Evolutionary conservation across 306 rosid genomes (phyloP).

Genomic region (Hylodesmum podocarpum): DNA sequence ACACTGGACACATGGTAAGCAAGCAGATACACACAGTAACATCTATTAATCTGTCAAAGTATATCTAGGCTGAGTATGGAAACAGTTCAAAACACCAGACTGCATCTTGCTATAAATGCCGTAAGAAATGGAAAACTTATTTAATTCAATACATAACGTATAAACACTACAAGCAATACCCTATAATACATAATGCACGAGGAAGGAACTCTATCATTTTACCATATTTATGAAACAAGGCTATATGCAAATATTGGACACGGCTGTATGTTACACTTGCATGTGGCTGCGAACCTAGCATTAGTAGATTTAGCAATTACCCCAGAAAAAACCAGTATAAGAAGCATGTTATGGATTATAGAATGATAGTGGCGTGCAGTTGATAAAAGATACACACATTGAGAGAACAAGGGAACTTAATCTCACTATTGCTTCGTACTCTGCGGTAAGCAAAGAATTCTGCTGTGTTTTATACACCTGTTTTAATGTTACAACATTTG

Average conservation of each 20-base stretch:
- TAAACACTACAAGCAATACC: neutral
- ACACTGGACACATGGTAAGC: neutral
- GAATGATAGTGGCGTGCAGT: neutral
- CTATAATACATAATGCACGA: neutral
- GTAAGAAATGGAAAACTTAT: neutral
- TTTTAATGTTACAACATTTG: slow-evolving; percentile 66
- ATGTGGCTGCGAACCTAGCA: neutral
- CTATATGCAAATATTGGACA: neutral
- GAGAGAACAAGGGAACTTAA: slow-evolving; percentile 19
- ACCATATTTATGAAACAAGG: neutral
- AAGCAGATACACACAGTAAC: neutral
- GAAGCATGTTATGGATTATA: slow-evolving; percentile 15
- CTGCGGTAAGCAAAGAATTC: slow-evolving; percentile 55
- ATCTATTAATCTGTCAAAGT: neutral
- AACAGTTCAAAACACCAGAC: neutral
- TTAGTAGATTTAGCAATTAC: neutral
- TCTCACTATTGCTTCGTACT: slow-evolving; percentile 46
- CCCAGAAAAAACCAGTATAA: neutral
- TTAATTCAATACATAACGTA: neutral
- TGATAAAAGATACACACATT: neutral
- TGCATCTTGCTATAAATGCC: neutral
- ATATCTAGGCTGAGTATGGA: neutral
- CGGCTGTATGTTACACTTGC: neutral
- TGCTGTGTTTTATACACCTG: slow-evolving; percentile 56
- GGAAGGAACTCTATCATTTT: neutral